Conservation (phyloP, 2,329 filamentous ascomycete species). For the Fusarium metavorans region DNA sequence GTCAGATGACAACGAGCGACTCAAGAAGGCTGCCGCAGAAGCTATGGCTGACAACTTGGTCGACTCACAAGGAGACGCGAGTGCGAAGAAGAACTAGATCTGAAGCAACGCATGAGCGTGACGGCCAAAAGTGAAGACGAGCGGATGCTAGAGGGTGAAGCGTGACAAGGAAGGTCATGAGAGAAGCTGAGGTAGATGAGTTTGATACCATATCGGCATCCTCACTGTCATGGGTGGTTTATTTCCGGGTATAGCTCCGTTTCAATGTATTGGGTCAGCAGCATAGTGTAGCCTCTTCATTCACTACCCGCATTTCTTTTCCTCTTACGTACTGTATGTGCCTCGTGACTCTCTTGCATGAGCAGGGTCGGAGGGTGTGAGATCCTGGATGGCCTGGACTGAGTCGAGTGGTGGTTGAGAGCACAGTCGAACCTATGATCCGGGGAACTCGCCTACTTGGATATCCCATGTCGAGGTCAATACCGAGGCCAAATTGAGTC, state of each 20-base stretch:
- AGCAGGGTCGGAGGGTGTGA: neutral
- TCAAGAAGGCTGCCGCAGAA: constrained; percentile 74
- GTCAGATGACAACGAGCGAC: constrained; percentile 68
- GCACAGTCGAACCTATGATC: neutral
- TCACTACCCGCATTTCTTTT: constrained; percentile 16
- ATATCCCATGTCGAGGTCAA: neutral
- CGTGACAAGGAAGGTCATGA: constrained; percentile 7
- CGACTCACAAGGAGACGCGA: constrained; percentile 49
- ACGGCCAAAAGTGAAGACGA: neutral
- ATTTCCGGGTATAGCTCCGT: constrained; percentile 26
- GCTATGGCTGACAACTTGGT: constrained; percentile 69
- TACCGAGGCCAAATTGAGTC: neutral
- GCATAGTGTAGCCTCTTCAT: constrained; percentile 40
- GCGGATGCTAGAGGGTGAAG: neutral
- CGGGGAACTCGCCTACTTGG: neutral
- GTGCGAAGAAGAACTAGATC: constrained; percentile 51
- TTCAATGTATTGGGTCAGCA: constrained; percentile 25
- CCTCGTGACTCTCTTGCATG: neutral
- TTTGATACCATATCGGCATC: constrained; percentile 14
- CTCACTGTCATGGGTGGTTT: constrained; percentile 17
- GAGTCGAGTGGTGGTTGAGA: neutral
- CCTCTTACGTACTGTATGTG: neutral
- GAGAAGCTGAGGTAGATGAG: constrained; percentile 15
- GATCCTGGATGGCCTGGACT: neutral
- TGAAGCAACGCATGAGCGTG: neutral